Evolutionary conservation across 441 rosid genomes (phyloP).

Genomic region (Eugenia klotzschiana): DNA sequence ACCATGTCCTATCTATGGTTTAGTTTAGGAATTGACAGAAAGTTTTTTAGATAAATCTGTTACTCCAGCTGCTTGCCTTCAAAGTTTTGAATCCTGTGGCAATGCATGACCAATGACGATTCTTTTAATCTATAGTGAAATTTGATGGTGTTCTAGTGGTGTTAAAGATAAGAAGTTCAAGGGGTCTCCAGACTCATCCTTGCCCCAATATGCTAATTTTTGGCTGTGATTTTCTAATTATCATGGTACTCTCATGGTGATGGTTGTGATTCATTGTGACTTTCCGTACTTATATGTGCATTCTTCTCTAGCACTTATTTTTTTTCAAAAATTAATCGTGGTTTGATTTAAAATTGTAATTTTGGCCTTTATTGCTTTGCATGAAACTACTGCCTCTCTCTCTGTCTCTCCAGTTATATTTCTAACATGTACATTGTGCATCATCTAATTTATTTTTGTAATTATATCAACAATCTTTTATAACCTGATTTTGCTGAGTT

Average conservation of each 20-base stretch:
- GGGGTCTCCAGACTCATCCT: background rate
- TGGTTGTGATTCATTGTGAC: background rate
- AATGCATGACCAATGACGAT: background rate
- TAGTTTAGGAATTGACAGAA: background rate
- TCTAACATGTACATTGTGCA: background rate
- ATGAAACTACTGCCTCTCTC: background rate
- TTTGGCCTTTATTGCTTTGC: background rate
- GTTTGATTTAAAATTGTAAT: background rate
- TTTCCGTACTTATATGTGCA: background rate
- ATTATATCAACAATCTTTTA: slow-evolving; percentile 1
- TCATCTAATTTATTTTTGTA: background rate
- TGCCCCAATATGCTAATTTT: background rate
- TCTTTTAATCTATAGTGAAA: background rate
- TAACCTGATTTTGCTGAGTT: background rate
- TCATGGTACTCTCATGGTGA: background rate
- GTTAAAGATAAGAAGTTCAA: background rate
- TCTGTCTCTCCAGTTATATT: background rate
- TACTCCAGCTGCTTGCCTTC: background rate
- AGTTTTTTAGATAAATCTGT: background rate
- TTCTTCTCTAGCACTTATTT: background rate
- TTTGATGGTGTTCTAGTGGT: background rate
- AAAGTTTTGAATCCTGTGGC: background rate
- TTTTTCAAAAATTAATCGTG: background rate
- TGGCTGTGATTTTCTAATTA: background rate
- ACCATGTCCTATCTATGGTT: background rate